phyloP scores from a whole-genome alignment of 2,329 filamentous ascomycete species.

The Nigrospora osmanthi region DNA sequence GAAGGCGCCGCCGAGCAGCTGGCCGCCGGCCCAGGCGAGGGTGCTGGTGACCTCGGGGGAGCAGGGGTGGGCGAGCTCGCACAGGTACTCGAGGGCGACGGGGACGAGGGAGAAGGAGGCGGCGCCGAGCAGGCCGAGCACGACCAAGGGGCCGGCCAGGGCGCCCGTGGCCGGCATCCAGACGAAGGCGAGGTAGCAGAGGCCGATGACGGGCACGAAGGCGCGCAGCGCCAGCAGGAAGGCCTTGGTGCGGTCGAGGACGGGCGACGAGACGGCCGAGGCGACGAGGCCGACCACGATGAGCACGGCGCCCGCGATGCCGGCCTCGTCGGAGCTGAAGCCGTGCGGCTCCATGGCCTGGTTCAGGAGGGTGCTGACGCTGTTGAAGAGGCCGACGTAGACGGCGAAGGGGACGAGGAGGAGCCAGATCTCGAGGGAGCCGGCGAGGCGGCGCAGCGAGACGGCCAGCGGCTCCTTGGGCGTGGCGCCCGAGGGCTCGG shows the following conservation, averaged over 20 bases:
- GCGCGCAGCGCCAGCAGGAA: constrained; percentile 68
- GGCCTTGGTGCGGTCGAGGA: constrained; percentile 77
- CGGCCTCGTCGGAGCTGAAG: constrained; percentile 75
- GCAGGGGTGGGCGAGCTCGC: constrained; percentile 80
- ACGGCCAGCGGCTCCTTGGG: constrained; percentile 43
- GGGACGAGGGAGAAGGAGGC: constrained; percentile 75
- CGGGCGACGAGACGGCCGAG: constrained; percentile 68
- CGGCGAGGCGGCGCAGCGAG: constrained; percentile 45
- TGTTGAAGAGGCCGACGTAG: constrained; percentile 93
- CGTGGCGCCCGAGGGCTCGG: constrained; percentile 57
- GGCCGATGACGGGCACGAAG: constrained; percentile 64
- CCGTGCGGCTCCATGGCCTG: constrained; percentile 84
- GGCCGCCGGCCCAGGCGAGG: constrained; percentile 78
- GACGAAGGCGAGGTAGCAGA: constrained; percentile 69
- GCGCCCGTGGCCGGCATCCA: constrained; percentile 60
- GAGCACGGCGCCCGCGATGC: constrained; percentile 81
- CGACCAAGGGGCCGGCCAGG: constrained; percentile 63
- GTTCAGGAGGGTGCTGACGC: constrained; percentile 77
- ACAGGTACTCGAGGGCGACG: constrained; percentile 77
- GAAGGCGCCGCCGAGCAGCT: constrained; percentile 78
- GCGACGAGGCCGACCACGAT: constrained; percentile 80
- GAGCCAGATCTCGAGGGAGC: constrained; percentile 69
- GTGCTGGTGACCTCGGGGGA: constrained; percentile 79
- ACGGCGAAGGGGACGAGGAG: constrained; percentile 72
- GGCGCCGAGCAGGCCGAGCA: constrained; percentile 72